Percentiles rank a stretch among this genome's conserved stretches.
Conservation (phyloP, 805 yeast species). For the Saccharomycopsis babjevae region DNA sequence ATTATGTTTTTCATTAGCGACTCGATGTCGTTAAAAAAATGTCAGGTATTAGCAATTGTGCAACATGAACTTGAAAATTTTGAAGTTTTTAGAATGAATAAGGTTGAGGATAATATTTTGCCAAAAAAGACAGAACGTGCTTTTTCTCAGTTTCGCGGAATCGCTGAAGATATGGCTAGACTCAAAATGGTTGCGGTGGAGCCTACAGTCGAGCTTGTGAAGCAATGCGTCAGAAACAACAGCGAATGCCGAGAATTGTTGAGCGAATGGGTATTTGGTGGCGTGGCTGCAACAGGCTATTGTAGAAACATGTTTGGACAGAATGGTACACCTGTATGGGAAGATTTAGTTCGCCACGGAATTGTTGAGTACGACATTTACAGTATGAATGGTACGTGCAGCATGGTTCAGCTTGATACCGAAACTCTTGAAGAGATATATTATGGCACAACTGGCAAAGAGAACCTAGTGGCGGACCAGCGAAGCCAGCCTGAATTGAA, state of each 20-base stretch:
- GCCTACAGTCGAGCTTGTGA: not conserved
- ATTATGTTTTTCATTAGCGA: not conserved
- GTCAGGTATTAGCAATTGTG: not conserved
- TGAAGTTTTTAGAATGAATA: not conserved
- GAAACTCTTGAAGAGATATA: not conserved
- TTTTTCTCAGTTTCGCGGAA: too few species aligned
- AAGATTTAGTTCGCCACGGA: not conserved
- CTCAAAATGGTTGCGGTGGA: not conserved
- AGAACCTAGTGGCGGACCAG: not conserved
- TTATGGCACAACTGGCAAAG: not conserved
- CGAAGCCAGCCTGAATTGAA: not conserved
- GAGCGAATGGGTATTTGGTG: not conserved
- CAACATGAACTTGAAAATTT: not conserved
- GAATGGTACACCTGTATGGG: not conserved
- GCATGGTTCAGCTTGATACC: not conserved
- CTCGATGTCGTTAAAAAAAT: not conserved
- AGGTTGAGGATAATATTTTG: not conserved
- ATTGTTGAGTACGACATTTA: not conserved
- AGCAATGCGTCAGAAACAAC: not conserved
- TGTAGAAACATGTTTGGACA: too few species aligned
- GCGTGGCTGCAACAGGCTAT: not conserved
- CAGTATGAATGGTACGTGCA: not conserved
- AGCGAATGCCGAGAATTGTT: not conserved
- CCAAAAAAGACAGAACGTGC: not conserved
- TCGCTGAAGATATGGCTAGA: not conserved